phyloP scores from a whole-genome alignment of 352 stramenopile species.

The Pythium aquatile region DNA sequence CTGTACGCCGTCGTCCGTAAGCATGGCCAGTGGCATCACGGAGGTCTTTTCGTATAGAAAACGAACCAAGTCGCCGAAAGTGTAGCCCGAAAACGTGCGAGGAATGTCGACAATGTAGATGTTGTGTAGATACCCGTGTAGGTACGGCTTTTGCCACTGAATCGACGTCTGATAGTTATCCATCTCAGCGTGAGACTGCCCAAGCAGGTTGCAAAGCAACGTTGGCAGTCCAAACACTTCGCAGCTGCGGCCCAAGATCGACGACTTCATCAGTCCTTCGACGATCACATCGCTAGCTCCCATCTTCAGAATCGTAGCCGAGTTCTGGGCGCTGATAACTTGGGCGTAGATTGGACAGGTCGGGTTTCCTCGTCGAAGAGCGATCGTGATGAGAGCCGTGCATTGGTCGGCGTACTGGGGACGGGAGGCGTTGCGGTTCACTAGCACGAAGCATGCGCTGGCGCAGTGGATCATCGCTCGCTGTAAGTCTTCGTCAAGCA shows the following conservation, averaged over 20 bases:
- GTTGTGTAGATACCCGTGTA: conserved; percentile 68
- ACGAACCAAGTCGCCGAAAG: conserved; percentile 72
- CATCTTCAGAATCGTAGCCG: conserved; percentile 69
- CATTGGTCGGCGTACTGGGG: conserved; percentile 70
- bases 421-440: conserved; percentile 51
- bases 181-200: conserved; percentile 54
- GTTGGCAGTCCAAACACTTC: conserved; percentile 66
- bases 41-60: conserved; percentile 77
- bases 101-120: conserved; percentile 79
- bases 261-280: conserved; percentile 69
- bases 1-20: conserved; percentile 60
- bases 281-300: conserved; percentile 72
- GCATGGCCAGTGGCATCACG: conserved; percentile 64
- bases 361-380: conserved; percentile 61
- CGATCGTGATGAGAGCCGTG: conserved; percentile 72
- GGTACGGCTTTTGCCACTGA: conserved; percentile 65
- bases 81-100: conserved; percentile 75
- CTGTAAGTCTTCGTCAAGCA: conserved; percentile 74
- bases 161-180: conserved; percentile 48
- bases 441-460: conserved; percentile 67
- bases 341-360: conserved; percentile 76
- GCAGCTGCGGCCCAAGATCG: conserved; percentile 64
- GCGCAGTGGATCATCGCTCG: conserved; percentile 53
- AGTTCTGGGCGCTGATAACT: conserved; percentile 68
- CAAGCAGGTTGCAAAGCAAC: conserved; percentile 62